A percentile compares a stretch with the other conserved stretches of the same genome.
Evolutionary conservation across 148 eudicot species (phyloP).

Genomic region (Fagopyrum tataricum): DNA sequence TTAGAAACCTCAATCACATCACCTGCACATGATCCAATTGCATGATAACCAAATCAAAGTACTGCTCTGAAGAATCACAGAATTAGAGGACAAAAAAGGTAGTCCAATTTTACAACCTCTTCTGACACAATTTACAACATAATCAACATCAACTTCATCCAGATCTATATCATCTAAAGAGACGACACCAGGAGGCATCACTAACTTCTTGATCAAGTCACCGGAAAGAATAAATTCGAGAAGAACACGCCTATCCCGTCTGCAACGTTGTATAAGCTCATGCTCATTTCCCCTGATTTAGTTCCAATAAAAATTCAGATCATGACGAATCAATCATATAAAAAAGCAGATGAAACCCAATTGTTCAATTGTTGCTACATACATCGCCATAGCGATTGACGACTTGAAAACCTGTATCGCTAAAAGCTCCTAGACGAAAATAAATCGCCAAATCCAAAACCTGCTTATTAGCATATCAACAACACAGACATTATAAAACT

Average conservation of each 20-base stretch:
- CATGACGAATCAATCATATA: too few species aligned
- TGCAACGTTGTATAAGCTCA: conserved; percentile 73
- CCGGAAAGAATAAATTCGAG: conserved; percentile 83
- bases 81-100: too few species aligned
- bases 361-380: too few species aligned
- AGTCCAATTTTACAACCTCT: conserved; percentile 14
- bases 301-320: too few species aligned
- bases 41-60: background rate
- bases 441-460: too few species aligned
- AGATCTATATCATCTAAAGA: conserved; percentile 97
- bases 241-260: conserved; percentile 83
- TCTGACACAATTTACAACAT: conserved; percentile 69
- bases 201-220: conserved; percentile 86
- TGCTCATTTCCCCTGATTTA: conserved; percentile 55
- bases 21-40: conserved; percentile 37
- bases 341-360: too few species aligned
- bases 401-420: too few species aligned
- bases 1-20: conserved; percentile 91
- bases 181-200: conserved; percentile 98
- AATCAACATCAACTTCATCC: conserved; percentile 97
- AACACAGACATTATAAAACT: too few species aligned
- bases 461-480: too few species aligned
- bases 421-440: too few species aligned
- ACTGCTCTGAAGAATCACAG: background rate
- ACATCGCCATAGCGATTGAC: too few species aligned